Percentiles rank a stretch among this genome's conserved stretches.
phyloP scores from a whole-genome alignment of 2,329 filamentous ascomycete genomes.

The Sclerotiophoma versabilis region DNA sequence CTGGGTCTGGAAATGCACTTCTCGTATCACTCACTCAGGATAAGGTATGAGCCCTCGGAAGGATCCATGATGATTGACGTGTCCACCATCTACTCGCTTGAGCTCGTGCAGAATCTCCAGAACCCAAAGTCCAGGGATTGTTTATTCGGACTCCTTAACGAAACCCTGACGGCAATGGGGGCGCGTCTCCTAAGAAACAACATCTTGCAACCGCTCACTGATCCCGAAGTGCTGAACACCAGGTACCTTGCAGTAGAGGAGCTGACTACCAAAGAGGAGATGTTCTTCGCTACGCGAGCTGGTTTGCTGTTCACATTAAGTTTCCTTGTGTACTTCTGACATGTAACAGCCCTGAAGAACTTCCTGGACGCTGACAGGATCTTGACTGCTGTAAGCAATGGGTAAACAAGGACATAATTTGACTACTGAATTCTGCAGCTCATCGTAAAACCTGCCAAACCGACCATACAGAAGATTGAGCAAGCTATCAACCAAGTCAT shows the following conservation, averaged over 20 bases:
- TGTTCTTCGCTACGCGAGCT: constrained; percentile 79
- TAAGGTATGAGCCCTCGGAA: constrained; percentile 86
- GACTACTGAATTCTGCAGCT: constrained; percentile 59
- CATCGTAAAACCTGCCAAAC: constrained; percentile 74
- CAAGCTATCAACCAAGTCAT: constrained; percentile 87
- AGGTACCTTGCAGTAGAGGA: constrained; percentile 87
- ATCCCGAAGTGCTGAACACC: constrained; percentile 69
- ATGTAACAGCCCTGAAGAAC: constrained; percentile 67
- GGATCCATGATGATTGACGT: constrained; percentile 96
- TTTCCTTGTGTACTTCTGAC: constrained; percentile 20
- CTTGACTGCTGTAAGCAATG: constrained; percentile 68
- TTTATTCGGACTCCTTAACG: constrained; percentile 83
- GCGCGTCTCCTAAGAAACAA: constrained; percentile 81
- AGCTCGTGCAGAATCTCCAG: constrained; percentile 87
- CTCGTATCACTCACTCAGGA: constrained; percentile 78
- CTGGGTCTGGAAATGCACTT: constrained; percentile 72
- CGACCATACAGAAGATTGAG: constrained; percentile 73
- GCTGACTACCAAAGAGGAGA: constrained; percentile 79
- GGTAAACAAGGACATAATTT: neutral
- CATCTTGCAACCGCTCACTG: constrained; percentile 86
- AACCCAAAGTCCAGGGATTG: constrained; percentile 80
- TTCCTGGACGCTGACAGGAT: constrained; percentile 83
- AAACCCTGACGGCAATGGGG: constrained; percentile 89
- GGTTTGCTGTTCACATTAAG: constrained; percentile 52
- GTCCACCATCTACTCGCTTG: constrained; percentile 83